A percentile compares a stretch with the other conserved stretches of the same genome.
These are phyloP conservation scores for Boletus huronensis DNA, from an alignment of 768 basidiomycete genomes.

Conservation along the genomic window DNA sequence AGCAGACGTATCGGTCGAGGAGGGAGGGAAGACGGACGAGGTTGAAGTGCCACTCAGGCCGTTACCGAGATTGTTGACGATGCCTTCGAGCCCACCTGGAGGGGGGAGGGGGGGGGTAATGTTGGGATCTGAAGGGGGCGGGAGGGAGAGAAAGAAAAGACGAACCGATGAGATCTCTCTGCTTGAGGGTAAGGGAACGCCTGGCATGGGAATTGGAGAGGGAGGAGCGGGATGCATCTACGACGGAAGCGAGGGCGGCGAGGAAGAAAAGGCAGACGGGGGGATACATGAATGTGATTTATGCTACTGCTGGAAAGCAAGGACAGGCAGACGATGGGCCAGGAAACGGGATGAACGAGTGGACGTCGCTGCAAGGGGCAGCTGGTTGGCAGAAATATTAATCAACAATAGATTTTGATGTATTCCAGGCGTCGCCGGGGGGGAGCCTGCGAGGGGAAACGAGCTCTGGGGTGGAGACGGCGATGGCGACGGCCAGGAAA, in stretches of 20 bases:
- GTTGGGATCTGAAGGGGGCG: neutral
- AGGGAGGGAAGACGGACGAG: constrained; percentile 13
- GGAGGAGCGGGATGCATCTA: constrained; percentile 41
- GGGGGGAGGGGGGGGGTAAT: neutral
- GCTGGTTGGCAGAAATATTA: neutral
- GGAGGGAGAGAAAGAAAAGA: neutral
- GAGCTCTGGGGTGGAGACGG: constrained; percentile 17
- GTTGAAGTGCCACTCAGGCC: constrained; percentile 1
- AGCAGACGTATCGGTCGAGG: constrained; percentile 2
- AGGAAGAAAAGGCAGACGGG: constrained; percentile 26
- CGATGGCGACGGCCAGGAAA: constrained; percentile 6
- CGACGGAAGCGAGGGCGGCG: constrained; percentile 23
- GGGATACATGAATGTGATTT: constrained; percentile 21
- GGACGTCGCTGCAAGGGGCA: constrained; percentile 28
- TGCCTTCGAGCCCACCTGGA: constrained; percentile 10
- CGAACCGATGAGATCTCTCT: constrained; percentile 21
- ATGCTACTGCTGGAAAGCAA: constrained; percentile 33
- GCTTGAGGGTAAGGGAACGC: constrained; percentile 27
- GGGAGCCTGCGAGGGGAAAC: constrained; percentile 3
- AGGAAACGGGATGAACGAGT: too few species aligned
- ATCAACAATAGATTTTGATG: neutral
- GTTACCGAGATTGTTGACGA: neutral
- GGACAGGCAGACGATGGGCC: constrained; percentile 10
- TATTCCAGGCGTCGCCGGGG: constrained; percentile 14
- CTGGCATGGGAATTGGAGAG: constrained; percentile 34